Evolutionary conservation across 345 rosid species (phyloP).

Genomic region (Noccaea caerulescens): DNA sequence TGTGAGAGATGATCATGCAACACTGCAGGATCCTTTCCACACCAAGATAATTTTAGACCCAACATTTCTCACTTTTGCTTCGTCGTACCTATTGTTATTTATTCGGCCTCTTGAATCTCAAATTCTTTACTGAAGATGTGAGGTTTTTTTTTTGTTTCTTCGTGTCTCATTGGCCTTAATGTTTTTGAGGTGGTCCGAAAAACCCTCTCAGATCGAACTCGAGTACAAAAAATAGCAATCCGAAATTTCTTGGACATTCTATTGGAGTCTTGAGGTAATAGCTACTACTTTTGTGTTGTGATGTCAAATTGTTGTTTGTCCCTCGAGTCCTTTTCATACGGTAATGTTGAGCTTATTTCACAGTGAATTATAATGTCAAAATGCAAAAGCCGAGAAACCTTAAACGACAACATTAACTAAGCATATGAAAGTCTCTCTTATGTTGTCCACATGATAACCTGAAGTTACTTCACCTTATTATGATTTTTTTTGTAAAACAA

Average conservation of each 20-base stretch:
- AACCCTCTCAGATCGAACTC: not conserved
- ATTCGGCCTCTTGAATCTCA: not conserved
- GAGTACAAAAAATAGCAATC: not conserved
- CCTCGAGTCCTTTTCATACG: not conserved
- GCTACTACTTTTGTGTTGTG: too few species aligned
- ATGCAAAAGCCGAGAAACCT: not conserved
- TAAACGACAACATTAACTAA: not conserved
- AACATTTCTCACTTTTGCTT: not conserved
- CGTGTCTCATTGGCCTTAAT: not conserved
- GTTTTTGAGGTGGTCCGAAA: not conserved
- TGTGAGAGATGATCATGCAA: not conserved
- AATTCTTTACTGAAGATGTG: too few species aligned
- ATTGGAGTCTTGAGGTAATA: not conserved
- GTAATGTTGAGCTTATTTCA: not conserved
- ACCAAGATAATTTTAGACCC: not conserved
- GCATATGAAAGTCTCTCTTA: not conserved
- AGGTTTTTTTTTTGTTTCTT: not conserved
- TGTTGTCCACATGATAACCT: not conserved
- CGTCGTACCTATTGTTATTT: not conserved
- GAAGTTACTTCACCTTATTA: constrained; percentile 30
- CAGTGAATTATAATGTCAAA: not conserved
- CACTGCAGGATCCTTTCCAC: not conserved
- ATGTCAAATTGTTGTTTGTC: not conserved
- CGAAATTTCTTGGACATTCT: not conserved
- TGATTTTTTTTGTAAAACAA: constrained; percentile 21